These are phyloP conservation scores for Blastocystis sp. DNA, from an alignment of 352 stramenopile species.

Conservation along the genomic window DNA sequence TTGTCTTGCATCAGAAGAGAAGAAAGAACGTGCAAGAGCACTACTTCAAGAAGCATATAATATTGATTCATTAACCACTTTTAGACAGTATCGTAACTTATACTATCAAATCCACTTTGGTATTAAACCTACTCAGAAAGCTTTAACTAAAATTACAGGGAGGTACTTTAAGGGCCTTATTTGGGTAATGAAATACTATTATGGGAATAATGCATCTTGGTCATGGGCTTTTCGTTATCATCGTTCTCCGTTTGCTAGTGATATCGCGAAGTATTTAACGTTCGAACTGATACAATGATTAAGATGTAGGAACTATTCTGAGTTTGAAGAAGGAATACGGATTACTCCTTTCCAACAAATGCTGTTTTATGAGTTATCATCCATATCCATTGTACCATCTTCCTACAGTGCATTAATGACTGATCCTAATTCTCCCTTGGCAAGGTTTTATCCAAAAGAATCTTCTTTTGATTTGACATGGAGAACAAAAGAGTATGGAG, in stretches of 20 bases:
- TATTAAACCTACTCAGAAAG: too few species aligned
- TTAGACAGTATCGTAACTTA: not conserved
- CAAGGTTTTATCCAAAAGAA: conserved; percentile 83
- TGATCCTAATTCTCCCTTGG: conserved; percentile 86
- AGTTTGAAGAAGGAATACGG: conserved; percentile 80
- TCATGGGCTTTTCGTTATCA: conserved; percentile 97
- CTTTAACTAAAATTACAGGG: not conserved
- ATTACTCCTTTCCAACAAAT: conserved; percentile 93
- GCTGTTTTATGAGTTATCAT: conserved; percentile 89
- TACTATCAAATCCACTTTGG: not conserved
- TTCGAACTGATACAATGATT: not conserved
- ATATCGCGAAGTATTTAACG: conserved; percentile 82
- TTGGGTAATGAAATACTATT: conserved; percentile 99
- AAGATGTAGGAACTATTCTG: conserved; percentile 69
- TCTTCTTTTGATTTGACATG: conserved; percentile 92
- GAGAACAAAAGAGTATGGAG: conserved; percentile 93
- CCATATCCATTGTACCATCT: conserved; percentile 84
- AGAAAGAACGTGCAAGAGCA: too few species aligned
- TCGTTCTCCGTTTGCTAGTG: conserved; percentile 93
- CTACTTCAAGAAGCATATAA: not conserved
- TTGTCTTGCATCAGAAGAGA: not conserved
- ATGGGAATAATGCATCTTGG: conserved; percentile 87
- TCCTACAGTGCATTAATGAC: conserved; percentile 85
- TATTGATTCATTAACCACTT: not conserved
- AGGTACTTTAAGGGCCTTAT: conserved; percentile 90